phyloP scores from a whole-genome alignment of 768 basidiomycete genomes.

The Hydnomerulius pinastri region DNA sequence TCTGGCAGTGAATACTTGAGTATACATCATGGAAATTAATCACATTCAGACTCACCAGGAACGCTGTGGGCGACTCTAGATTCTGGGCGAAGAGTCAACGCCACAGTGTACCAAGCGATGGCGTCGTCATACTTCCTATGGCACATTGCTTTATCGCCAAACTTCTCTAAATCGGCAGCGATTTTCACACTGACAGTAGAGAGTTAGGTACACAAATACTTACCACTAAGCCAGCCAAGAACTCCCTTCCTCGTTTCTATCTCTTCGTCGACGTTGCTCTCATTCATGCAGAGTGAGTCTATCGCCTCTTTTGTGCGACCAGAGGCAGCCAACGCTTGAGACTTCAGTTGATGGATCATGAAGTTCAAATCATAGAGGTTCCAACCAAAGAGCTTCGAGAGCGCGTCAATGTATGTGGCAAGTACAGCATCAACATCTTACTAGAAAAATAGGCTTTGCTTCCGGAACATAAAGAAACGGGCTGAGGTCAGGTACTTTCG shows the following conservation, averaged over 20 bases:
- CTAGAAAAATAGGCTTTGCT: not conserved
- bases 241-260: not conserved
- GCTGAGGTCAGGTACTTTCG: not conserved
- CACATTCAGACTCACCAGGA: not conserved
- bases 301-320: not conserved
- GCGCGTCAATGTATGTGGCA: not conserved
- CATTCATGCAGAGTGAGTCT: not conserved
- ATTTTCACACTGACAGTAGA: not conserved
- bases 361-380: conserved; percentile 3
- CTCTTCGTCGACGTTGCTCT: conserved; percentile 9
- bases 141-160: conserved; percentile 10
- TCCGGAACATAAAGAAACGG: conserved; percentile 5
- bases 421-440: not conserved
- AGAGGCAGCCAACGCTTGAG: conserved; percentile 5
- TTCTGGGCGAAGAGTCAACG: not conserved
- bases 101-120: not conserved
- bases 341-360: conserved; percentile 2
- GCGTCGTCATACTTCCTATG: not conserved
- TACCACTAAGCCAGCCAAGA: conserved; percentile 15
- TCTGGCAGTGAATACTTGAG: not conserved
- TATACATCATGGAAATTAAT: not conserved
- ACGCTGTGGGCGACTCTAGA: not conserved
- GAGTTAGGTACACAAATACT: not conserved
- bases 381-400: conserved; percentile 15
- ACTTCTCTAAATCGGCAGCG: conserved; percentile 9